Evolutionary conservation across 768 basidiomycete genomes (phyloP), one percentile per base, ranked within the genome.

Genomic region (Russula sp.): DNA sequence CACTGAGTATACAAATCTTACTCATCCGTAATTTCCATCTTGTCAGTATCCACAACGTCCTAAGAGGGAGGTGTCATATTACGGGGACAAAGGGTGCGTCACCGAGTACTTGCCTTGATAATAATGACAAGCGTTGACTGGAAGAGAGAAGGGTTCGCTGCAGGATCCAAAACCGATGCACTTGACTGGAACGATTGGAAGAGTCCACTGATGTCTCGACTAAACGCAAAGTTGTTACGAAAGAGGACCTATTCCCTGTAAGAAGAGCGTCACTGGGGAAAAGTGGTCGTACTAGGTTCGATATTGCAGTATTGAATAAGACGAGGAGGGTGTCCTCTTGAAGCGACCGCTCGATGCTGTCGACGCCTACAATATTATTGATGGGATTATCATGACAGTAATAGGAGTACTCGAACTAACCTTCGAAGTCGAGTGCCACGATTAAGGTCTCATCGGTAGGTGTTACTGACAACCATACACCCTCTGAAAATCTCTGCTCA

Each of bases 401-500:
- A 7, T 29, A 5, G 7, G 7, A 11, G 25, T 3, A 8, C 20
- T 9, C 16, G 14, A 60, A 13, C n/a, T 46, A 10, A 77, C 84
- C 84, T 77, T 86, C 84, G 41, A 86, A 86, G 60, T 86, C 85
- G 5, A 86, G 75, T 5, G 84, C 78, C 1, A 86, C 83, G 13
- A 86, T 72, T 11, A 86, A 66, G 0, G 70, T 69, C 25, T 82
- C 79, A 56, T 78, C 73, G 0, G 83, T 84, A 0, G 84, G 85
- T 2, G 85, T 84, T 5, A 82, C 82, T 1, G 84, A 84, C 78
- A 85, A 79, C 84, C 84, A 85, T 2, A 85, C 82, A 6, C 84
- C 83, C 72, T 84, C 82, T 68, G 67, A 29, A 14, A 52, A 49
- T n/a, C 11, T 38, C 18, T 47, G 38, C 13, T 16, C 53, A 54